Evolutionary conservation across 169 alveolate genomes (phyloP), one percentile per base, ranked within the genome.

Genomic region (Pseudocohnilembus persalinus): DNA sequence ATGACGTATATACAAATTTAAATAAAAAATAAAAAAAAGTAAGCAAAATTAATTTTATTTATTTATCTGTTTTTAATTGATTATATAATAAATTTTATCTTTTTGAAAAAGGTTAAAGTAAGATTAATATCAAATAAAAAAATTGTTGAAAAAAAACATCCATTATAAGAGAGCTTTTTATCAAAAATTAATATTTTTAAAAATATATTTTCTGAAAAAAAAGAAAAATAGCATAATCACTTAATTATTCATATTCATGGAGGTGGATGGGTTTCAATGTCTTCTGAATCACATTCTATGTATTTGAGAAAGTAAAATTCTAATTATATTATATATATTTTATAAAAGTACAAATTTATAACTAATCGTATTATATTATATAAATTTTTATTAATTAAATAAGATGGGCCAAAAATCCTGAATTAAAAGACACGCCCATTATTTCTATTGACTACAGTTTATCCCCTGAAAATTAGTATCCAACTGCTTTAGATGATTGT

Each of bases 191-290:
- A n/a, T n/a, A n/a, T n/a, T n/a, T n/a, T n/a, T n/a, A n/a, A n/a
- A n/a, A n/a, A n/a, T n/a, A n/a, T n/a, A n/a, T n/a, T n/a, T n/a
- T 49, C 68, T 49, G 4, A 49, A 49, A 49, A 49, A 49, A 49
- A 11, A 49, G 68, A 49, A 49, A 11, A 11, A 49, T 49, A 49
- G 20, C 68, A 49, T 31, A 90, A 91, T 30, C 74, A 89, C 11
- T 79, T 95, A 34, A 73, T 95, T 73, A 90, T 93, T 31, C 96
- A 93, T 90, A 88, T 95, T 49, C 98, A 93, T 85, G 98, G 98
- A 27, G 98, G 98, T 32, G 98, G 97, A 0, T 95, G 94, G 74
- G 92, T 95, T 15, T 88, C 95, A 25, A 92, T 91, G 91, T 84
- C 91, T 65, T 88, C 96, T 29, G 76, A 84, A 20, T 76, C 89